Base-by-base conservation (phyloP, 78 protist species). In the Polysphondylium violaceum region DNA sequence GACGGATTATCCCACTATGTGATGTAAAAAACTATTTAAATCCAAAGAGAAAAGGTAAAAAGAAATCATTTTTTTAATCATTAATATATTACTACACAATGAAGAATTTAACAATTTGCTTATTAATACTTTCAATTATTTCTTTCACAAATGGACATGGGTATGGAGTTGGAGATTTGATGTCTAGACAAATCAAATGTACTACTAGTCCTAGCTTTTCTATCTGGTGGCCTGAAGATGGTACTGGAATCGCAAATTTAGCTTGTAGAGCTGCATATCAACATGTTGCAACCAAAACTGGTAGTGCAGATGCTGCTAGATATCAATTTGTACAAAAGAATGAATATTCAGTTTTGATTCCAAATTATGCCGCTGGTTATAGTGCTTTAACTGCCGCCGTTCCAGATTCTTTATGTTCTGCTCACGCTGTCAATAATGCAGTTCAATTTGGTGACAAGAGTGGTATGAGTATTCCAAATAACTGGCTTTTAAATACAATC, bases 271-370 rank as follows among this genome's bases (percentile, higher is more conserved):
- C 63, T 50, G 88, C 88, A 12, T 78, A 35, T 36, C 27, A 47
- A 36, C 16, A 76, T 76, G 87, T 76, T 25, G 29, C 44, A 3
- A 38, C 17, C 1, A 78, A 68, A 71, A 33, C n/a, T 50, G 36
- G 87, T 29, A 50, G 33, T 9, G 1, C 9, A 23, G 25, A 21
- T 21, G 1, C 35, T 12, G 88, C 88, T 0, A 27, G 19, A 12
- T 51, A 67, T n/a, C 88, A 78, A 78, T 78, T 78, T 58, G 47
- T 53, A 7, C 88, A 78, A 65, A 51, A 53, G 0, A 63, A 78
- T 44, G 88, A 78, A 50, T 78, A 78, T 53, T 12, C 88, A 2
- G 38, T 76, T 2, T 25, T 21, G 2, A 78, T 78, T 36, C 76
- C 88, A 50, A 14, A 31, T 8, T 78, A 78, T 78, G 88, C 63